These are phyloP conservation scores for Kokia cookei DNA, from an alignment of 441 rosid species.

Conservation along the genomic window DNA sequence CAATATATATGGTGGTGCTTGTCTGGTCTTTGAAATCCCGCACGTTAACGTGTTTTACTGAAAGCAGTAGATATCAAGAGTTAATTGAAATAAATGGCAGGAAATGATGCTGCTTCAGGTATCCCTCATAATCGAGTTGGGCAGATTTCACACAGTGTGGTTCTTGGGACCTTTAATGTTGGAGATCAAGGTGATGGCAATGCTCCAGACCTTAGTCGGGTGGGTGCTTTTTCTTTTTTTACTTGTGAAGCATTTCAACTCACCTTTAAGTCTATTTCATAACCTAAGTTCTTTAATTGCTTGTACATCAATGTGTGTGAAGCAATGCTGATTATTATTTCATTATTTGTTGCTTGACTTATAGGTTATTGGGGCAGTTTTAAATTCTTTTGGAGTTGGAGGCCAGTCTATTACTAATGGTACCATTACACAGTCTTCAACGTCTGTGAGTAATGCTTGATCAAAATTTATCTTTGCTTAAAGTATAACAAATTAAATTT, in stretches of 20 bases:
- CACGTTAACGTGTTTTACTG: not conserved
- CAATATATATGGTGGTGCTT: conserved; percentile 4
- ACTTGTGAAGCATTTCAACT: not conserved
- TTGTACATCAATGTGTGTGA: not conserved
- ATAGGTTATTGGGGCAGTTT: conserved; percentile 86
- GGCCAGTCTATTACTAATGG: conserved; percentile 27
- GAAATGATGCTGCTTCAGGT: conserved; percentile 45
- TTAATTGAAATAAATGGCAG: conserved; percentile 30
- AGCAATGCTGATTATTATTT: not conserved
- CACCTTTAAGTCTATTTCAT: not conserved
- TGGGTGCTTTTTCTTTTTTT: conserved; percentile 17
- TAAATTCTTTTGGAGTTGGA: conserved; percentile 76
- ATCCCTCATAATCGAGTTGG: conserved; percentile 54
- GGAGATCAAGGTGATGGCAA: conserved; percentile 76
- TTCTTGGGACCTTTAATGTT: conserved; percentile 80
- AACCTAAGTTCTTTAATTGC: not conserved
- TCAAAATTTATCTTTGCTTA: not conserved
- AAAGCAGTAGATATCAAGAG: not conserved
- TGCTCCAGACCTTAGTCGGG: conserved; percentile 69
- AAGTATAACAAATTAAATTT: not conserved
- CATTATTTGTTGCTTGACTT: conserved; percentile 11
- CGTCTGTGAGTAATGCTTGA: conserved; percentile 6
- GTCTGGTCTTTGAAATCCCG: not conserved
- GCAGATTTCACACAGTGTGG: conserved; percentile 79
- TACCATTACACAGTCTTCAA: conserved; percentile 2